Conservation (phyloP, 768 basidiomycete species). For the Leucocoprinus birnbaumii region DNA sequence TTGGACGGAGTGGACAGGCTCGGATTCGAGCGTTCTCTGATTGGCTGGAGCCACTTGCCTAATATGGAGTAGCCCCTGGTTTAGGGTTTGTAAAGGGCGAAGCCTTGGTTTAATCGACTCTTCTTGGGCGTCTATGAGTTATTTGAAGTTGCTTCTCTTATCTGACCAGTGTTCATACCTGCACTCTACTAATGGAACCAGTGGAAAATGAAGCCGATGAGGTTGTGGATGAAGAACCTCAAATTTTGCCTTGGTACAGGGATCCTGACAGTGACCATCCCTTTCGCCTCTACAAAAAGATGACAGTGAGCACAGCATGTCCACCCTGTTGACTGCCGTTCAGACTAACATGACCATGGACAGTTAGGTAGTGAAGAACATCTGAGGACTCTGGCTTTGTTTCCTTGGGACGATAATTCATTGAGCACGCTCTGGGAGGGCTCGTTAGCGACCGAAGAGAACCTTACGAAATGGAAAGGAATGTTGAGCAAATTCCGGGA, state of each 20-base stretch:
- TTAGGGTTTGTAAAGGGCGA: slow-evolving; percentile 3
- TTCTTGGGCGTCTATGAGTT: neutral
- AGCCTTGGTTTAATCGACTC: neutral
- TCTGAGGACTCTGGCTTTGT: slow-evolving; percentile 42
- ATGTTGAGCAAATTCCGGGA: slow-evolving; percentile 49
- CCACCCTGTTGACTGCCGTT: neutral
- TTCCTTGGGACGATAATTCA: slow-evolving; percentile 42
- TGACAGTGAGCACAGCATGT: slow-evolving; percentile 42
- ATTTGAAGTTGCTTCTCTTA: neutral
- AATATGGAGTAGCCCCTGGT: slow-evolving; percentile 20
- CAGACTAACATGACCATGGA: neutral
- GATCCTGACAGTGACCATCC: slow-evolving; percentile 29
- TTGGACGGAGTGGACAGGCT: slow-evolving; percentile 24
- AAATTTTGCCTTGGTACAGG: slow-evolving; percentile 33
- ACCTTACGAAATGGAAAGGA: slow-evolving; percentile 36
- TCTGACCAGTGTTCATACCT: neutral
- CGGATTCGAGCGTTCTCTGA: slow-evolving; percentile 19
- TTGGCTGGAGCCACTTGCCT: slow-evolving; percentile 26
- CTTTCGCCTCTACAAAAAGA: slow-evolving; percentile 38
- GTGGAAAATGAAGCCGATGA: slow-evolving; percentile 7
- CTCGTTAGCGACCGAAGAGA: slow-evolving; percentile 24
- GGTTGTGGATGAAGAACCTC: slow-evolving; percentile 7
- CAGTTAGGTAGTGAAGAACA: slow-evolving; percentile 29
- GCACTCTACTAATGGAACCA: neutral
- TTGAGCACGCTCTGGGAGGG: slow-evolving; percentile 38